Percentiles rank a stretch among this genome's conserved stretches.
phyloP scores from a whole-genome alignment of 2,329 filamentous ascomycete genomes.

The Fusarium hainanense region DNA sequence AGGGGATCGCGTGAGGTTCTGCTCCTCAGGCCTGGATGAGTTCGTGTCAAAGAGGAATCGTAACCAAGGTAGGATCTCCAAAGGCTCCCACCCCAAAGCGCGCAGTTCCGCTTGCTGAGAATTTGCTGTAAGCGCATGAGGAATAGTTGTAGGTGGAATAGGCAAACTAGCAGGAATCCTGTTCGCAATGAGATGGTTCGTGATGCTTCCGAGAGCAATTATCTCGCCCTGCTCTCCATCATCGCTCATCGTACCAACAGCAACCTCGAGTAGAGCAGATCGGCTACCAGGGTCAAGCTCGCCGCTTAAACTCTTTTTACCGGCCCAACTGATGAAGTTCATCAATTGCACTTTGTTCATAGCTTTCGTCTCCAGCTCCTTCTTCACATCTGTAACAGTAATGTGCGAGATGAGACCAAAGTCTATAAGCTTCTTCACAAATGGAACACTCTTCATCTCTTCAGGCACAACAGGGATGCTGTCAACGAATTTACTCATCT shows the following conservation, averaged over 20 bases:
- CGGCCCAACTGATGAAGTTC: conserved; percentile 87
- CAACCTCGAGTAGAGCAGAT: conserved; percentile 79
- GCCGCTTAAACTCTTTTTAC: conserved; percentile 74
- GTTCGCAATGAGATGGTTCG: conserved; percentile 77
- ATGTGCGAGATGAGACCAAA: conserved; percentile 90
- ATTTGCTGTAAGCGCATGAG: conserved; percentile 81
- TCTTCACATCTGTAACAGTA: conserved; percentile 85
- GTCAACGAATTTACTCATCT: conserved; percentile 79
- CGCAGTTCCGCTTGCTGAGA: conserved; percentile 76
- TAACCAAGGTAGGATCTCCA: conserved; percentile 89
- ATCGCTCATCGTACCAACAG: conserved; percentile 75
- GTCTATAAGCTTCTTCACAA: conserved; percentile 83
- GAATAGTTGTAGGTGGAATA: conserved; percentile 82
- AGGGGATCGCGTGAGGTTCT: conserved; percentile 77
- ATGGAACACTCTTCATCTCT: conserved; percentile 76
- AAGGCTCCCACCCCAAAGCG: conserved; percentile 84
- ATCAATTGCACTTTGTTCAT: conserved; percentile 81
- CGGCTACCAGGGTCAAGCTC: conserved; percentile 78
- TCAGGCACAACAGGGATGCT: conserved; percentile 88
- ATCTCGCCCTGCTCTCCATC: conserved; percentile 74
- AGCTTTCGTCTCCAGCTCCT: conserved; percentile 84
- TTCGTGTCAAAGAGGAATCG: conserved; percentile 79
- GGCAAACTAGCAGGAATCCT: conserved; percentile 86
- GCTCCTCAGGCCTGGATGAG: conserved; percentile 67
- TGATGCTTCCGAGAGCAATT: conserved; percentile 80